A percentile compares a stretch with the other conserved stretches of the same genome.
phyloP scores from a whole-genome alignment of 139 green algal species.

The Mesotaenium endlicherianum region DNA sequence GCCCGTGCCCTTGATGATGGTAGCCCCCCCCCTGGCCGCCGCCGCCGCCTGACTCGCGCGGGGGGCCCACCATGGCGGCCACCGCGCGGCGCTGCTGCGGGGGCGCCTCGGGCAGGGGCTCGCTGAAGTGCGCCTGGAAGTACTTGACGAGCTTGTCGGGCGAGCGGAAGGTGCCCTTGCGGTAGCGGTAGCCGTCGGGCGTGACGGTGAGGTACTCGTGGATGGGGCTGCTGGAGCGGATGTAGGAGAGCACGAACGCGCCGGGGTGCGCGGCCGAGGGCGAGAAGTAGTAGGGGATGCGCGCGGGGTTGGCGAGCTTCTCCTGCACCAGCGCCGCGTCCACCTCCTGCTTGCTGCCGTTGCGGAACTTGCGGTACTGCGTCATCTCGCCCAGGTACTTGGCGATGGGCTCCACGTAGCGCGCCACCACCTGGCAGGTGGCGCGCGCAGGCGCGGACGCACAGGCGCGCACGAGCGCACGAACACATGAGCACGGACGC shows the following conservation, averaged over 20 bases:
- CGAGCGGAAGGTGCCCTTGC: slow-evolving; percentile 30
- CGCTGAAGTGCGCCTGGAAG: slow-evolving; percentile 48
- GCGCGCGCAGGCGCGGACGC: no score
- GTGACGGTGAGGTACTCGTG: slow-evolving; percentile 52
- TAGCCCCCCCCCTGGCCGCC: no score
- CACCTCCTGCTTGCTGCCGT: slow-evolving; percentile 35
- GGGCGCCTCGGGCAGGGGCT: slow-evolving; percentile 31
- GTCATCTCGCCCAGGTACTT: slow-evolving; percentile 31
- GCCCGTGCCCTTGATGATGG: no score
- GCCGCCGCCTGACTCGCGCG: no score
- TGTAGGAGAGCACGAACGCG: slow-evolving; percentile 49
- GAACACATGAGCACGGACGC: no score
- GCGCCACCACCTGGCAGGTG: slow-evolving; percentile 39
- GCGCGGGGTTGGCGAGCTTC: slow-evolving; percentile 5
- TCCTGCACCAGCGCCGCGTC: slow-evolving; percentile 25
- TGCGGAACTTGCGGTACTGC: slow-evolving; percentile 47
- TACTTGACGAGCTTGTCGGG: slow-evolving; percentile 35
- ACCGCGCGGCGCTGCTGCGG: background rate
- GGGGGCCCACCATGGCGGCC: slow-evolving; percentile 1
- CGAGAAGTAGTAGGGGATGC: slow-evolving; percentile 47
- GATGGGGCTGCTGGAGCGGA: slow-evolving; percentile 13
- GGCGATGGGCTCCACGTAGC: slow-evolving; percentile 46
- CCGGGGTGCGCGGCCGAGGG: slow-evolving; percentile 39
- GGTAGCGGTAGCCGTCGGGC: slow-evolving; percentile 62
- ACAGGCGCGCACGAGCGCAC: no score